Evolutionary conservation across 1,139 yeast species (phyloP), one percentile per base, ranked within the genome.

Genomic region (Suhomyces terraborum): DNA sequence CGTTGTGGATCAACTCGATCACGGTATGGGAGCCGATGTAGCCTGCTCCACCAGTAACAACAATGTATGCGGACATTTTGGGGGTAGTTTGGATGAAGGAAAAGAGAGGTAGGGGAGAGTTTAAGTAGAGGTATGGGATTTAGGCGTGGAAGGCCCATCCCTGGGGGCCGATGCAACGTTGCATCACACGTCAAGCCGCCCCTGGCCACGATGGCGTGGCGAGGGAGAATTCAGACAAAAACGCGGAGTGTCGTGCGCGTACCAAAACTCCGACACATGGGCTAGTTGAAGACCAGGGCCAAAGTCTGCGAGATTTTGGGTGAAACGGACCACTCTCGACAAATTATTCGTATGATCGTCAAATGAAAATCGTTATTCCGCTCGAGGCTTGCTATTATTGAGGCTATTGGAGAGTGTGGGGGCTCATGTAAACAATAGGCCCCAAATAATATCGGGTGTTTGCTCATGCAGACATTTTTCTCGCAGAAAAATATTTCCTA

Each of bases 21-120:
- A 81, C 84, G 2, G 93, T 83, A 58, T 86, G 95, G 13, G 93
- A 83, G 20, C 95, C 95, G 55, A 87, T 85, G 63, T 87, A 87
- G 23, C 95, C 95, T 24, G 94, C 88, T 41, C 95, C 95, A 35
- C 95, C 95, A 23, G 95, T 84, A 25, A 87, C 91, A 44, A 86
- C 69, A 43, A 85, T 82, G 58, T 72, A 73, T 13, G 48, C 41
- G 7, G 45, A 30, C 46, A 42, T 44, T 4, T 12, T 30, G 19
- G 32, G 24, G 18, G 20, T 18, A 9, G 4, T 9, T 18, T 6
- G 23, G n/a, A 10, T 8, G 8, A n/a, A n/a, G 23, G n/a, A 10
- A 10, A 13, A n/a, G 5, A 20, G 22, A 10, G 14, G n/a, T 16
- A 4, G 30, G 5, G n/a, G 10, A 27, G 30, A 16, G 20, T 27